These are phyloP conservation scores for Hydnum rufescens DNA, from an alignment of 768 basidiomycete genomes.

Conservation along the genomic window DNA sequence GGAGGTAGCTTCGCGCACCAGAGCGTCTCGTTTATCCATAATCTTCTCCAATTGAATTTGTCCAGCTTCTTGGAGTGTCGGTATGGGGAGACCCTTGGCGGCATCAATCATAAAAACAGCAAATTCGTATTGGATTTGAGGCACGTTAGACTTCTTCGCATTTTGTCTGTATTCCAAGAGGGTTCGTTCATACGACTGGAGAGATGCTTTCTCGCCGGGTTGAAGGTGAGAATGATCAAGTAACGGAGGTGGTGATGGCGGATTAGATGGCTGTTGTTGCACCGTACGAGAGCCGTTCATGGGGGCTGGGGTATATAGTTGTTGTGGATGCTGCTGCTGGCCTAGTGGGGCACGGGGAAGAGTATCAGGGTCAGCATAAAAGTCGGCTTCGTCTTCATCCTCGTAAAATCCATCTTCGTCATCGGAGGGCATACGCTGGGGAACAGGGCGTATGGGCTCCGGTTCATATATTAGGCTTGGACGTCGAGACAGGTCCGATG, in stretches of 20 bases:
- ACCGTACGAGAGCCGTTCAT: background rate
- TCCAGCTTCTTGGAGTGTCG: conserved; percentile 33
- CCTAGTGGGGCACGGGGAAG: background rate
- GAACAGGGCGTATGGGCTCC: too few species aligned
- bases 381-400: background rate
- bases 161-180: conserved; percentile 94
- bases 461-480: too few species aligned
- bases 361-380: background rate
- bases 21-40: conserved; percentile 63
- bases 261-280: background rate
- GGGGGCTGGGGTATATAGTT: background rate
- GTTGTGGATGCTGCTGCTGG: background rate
- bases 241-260: conserved; percentile 17
- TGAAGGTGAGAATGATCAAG: conserved; percentile 84
- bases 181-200: conserved; percentile 88
- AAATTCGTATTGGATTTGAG: conserved; percentile 94
- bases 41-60: conserved; percentile 67
- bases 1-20: conserved; percentile 69
- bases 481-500: too few species aligned
- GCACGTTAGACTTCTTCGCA: conserved; percentile 97
- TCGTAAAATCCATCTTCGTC: background rate
- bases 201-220: conserved; percentile 79
- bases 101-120: conserved; percentile 98
- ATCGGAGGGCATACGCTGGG: background rate
- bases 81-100: conserved; percentile 72